phyloP scores from a whole-genome alignment of 306 rosid species.

The Castanea mollissima region DNA sequence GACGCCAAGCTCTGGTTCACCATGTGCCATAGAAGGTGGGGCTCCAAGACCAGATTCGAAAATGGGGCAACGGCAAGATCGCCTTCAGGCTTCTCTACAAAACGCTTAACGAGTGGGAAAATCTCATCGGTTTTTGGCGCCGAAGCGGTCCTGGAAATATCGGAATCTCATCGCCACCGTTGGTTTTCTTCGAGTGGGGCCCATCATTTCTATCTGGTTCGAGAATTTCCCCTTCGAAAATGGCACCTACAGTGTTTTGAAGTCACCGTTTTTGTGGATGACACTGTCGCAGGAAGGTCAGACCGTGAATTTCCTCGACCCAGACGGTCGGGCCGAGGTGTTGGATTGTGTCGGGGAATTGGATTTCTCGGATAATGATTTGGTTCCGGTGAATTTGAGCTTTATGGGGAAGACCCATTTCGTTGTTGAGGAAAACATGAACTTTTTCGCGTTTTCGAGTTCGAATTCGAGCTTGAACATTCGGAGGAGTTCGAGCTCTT shows the following conservation, averaged over 20 bases:
- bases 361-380: conserved; percentile 32
- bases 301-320: conserved; percentile 48
- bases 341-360: conserved; percentile 13
- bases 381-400: conserved; percentile 61
- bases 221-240: conserved; percentile 67
- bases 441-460: conserved; percentile 19
- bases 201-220: conserved; percentile 52
- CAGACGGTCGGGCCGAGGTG: conserved; percentile 51
- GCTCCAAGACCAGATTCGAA: conserved; percentile 63
- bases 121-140: conserved; percentile 90
- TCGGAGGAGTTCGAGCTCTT: conserved; percentile 44
- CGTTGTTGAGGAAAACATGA: conserved; percentile 69
- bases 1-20: conserved; percentile 80
- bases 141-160: conserved; percentile 52
- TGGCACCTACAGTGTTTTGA: conserved; percentile 52
- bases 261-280: conserved; percentile 68
- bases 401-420: conserved; percentile 79
- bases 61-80: conserved; percentile 64
- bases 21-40: conserved; percentile 85
- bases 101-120: conserved; percentile 71
- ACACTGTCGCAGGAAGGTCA: conserved; percentile 66
- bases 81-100: conserved; percentile 52
- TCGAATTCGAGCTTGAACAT: neutral
- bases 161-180: conserved; percentile 43
- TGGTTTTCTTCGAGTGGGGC: conserved; percentile 92